Percentiles rank a stretch among this genome's conserved stretches.
phyloP scores from a whole-genome alignment of 768 basidiomycete species.

The Boletus reticulatus region DNA sequence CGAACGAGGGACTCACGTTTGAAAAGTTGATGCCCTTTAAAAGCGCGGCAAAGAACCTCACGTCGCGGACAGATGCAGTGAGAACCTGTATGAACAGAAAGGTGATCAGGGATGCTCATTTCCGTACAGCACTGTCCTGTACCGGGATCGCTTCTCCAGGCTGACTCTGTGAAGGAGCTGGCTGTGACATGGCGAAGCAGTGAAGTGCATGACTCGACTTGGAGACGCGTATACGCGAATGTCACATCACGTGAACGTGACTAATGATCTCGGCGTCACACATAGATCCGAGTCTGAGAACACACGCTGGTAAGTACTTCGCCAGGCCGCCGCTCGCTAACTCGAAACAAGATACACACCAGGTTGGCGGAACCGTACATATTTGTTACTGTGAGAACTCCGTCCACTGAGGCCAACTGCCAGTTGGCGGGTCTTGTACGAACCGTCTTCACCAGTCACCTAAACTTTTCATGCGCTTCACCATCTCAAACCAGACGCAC shows the following conservation, averaged over 20 bases:
- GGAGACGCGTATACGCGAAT: too few species aligned
- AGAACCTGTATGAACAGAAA: conserved; percentile 43
- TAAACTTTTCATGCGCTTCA: conserved; percentile 28
- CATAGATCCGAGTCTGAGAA: too few species aligned
- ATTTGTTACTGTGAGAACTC: background rate
- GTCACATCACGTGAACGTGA: conserved; percentile 13
- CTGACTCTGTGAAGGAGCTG: conserved; percentile 16
- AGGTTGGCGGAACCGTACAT: background rate
- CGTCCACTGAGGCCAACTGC: background rate
- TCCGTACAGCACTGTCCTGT: background rate
- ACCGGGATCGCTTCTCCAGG: conserved; percentile 24
- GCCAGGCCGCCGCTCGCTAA: background rate
- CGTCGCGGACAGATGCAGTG: conserved; percentile 72
- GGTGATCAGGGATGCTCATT: conserved; percentile 3
- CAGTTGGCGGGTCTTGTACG: background rate
- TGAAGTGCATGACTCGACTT: too few species aligned
- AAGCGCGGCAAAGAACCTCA: conserved; percentile 75
- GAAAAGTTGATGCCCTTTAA: conserved; percentile 80
- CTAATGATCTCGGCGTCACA: background rate
- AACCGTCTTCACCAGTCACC: too few species aligned
- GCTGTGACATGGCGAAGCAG: conserved; percentile 20
- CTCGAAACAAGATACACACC: background rate
- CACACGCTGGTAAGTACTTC: too few species aligned
- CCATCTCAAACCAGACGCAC: conserved; percentile 38
- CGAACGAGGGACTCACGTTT: conserved; percentile 51